These are phyloP conservation scores for Cercospora sojina DNA, from an alignment of 2,329 filamentous ascomycete genomes.

Conservation along the genomic window DNA sequence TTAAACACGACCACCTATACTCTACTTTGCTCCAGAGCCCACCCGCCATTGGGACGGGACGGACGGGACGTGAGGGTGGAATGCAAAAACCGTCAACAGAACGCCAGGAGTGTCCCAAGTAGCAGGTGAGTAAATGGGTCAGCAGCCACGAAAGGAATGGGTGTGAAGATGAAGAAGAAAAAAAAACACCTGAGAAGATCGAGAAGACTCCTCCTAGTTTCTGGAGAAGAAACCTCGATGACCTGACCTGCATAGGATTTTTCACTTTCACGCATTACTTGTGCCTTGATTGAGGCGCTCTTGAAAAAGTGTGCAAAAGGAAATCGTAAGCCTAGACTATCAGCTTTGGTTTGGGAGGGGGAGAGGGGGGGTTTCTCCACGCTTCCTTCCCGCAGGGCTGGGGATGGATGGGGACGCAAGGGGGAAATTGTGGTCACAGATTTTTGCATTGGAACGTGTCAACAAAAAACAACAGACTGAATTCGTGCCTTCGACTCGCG, in stretches of 20 bases:
- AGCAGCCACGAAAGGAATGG: neutral
- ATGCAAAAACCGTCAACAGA: constrained; percentile 34
- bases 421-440: constrained; percentile 1
- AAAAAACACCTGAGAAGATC: too few species aligned
- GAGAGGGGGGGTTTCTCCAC: too few species aligned
- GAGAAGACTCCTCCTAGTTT: too few species aligned
- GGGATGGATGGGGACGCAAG: too few species aligned
- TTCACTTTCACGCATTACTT: constrained; percentile 7
- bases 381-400: too few species aligned
- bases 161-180: too few species aligned
- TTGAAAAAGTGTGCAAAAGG: neutral
- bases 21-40: too few species aligned
- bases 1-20: constrained; percentile 10
- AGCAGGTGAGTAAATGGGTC: constrained; percentile 16
- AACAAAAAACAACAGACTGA: neutral
- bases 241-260: constrained; percentile 14
- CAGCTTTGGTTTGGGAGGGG: too few species aligned
- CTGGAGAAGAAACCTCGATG: too few species aligned
- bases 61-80: constrained; percentile 35
- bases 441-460: constrained; percentile 7
- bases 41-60: constrained; percentile 15
- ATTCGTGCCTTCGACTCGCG: too few species aligned
- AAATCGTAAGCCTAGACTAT: too few species aligned
- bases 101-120: constrained; percentile 21
- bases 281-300: constrained; percentile 13